Conservation (phyloP, 2,329 filamentous ascomycete genomes). For the Fusarium longipes region DNA sequence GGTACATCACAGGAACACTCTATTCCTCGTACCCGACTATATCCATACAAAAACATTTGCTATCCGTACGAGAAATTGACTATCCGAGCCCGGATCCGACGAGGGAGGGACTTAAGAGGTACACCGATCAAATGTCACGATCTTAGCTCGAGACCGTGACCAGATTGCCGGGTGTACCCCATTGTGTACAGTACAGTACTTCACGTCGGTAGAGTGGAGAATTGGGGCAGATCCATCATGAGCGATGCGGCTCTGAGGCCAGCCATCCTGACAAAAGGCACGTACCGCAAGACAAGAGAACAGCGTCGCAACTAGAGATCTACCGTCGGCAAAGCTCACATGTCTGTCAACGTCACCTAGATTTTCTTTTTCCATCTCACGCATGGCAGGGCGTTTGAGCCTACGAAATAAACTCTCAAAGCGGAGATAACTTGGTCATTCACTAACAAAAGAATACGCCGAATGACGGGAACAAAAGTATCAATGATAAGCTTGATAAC, state of each 20-base stretch:
- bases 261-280: conserved; percentile 31
- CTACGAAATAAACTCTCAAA: neutral
- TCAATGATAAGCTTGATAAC: neutral
- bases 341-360: neutral
- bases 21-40: neutral
- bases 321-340: neutral
- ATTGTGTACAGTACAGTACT: conserved; percentile 42
- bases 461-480: neutral
- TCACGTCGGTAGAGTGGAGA: conserved; percentile 40
- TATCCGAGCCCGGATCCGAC: conserved; percentile 31
- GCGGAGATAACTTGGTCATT: conserved; percentile 24
- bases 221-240: conserved; percentile 44
- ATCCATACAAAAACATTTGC: neutral
- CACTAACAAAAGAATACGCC: neutral
- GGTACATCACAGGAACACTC: neutral
- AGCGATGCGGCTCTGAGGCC: conserved; percentile 46
- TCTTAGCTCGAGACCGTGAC: conserved; percentile 46
- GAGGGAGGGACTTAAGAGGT: conserved; percentile 45
- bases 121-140: conserved; percentile 46
- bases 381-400: conserved; percentile 6
- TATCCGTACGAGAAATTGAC: conserved; percentile 19
- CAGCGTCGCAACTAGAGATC: conserved; percentile 1
- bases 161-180: conserved; percentile 46
- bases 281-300: conserved; percentile 25
- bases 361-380: neutral